A percentile compares a stretch with the other conserved stretches of the same genome.
Conservation (phyloP, 2,329 filamentous ascomycete genomes). For the Septoria petroselini region DNA sequence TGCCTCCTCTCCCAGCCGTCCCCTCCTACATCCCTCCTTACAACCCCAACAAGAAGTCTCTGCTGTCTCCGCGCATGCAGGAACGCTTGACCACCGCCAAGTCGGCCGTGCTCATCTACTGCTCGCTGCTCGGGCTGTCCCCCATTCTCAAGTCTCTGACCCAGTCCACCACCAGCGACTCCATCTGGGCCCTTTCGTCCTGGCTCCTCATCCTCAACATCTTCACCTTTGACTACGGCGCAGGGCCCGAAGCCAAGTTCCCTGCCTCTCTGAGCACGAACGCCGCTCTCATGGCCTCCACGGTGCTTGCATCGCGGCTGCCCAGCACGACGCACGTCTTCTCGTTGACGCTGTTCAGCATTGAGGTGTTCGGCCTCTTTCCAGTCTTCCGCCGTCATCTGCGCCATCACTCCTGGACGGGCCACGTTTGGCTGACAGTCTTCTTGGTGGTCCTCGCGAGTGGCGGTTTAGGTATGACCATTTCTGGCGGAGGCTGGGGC, state of each 20-base stretch:
- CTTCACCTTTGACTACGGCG: slow-evolving; percentile 95
- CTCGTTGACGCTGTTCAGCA: slow-evolving; percentile 88
- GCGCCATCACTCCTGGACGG: slow-evolving; percentile 73
- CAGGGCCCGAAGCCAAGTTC: slow-evolving; percentile 60
- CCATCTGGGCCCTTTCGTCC: slow-evolving; percentile 94
- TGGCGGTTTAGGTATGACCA: slow-evolving; percentile 66
- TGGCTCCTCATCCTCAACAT: slow-evolving; percentile 94
- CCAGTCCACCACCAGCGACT: slow-evolving; percentile 84
- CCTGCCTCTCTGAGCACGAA: slow-evolving; percentile 84
- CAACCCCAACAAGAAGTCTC: slow-evolving; percentile 28
- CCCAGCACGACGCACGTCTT: slow-evolving; percentile 93
- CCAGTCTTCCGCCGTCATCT: slow-evolving; percentile 94
- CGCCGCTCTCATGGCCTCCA: slow-evolving; percentile 92
- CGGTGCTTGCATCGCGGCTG: slow-evolving; percentile 84
- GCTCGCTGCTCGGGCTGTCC: slow-evolving; percentile 82
- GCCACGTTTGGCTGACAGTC: slow-evolving; percentile 74
- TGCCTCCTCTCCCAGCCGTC: slow-evolving; percentile 3
- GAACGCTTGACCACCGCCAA: slow-evolving; percentile 78
- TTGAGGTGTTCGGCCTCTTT: slow-evolving; percentile 95
- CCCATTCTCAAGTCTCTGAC: slow-evolving; percentile 98
- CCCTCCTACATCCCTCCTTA: slow-evolving; percentile 21
- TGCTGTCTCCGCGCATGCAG: slow-evolving; percentile 55
- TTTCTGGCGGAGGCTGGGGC: slow-evolving; percentile 54
- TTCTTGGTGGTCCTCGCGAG: slow-evolving; percentile 76
- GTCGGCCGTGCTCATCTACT: slow-evolving; percentile 89